phyloP scores from a whole-genome alignment of 2,329 filamentous ascomycete genomes.

The Scortechinia acanthostroma region DNA sequence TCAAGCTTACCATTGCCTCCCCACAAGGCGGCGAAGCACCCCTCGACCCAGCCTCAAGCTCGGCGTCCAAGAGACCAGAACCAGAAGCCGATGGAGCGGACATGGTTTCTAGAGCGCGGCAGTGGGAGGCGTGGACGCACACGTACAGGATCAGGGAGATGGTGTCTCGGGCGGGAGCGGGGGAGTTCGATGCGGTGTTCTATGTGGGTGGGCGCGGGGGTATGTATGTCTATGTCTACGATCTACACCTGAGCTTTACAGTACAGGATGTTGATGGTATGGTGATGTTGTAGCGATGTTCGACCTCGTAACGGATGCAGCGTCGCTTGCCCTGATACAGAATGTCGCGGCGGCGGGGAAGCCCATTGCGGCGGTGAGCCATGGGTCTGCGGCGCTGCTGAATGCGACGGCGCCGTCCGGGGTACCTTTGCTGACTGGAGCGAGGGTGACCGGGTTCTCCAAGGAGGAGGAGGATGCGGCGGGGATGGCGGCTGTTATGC shows the following conservation, averaged over 20 bases:
- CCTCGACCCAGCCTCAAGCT: conserved; percentile 45
- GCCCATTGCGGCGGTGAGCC: conserved; percentile 61
- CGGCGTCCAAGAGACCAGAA: conserved; percentile 33
- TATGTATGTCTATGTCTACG: too few species aligned
- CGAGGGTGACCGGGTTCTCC: conserved; percentile 50
- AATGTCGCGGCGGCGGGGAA: conserved; percentile 57
- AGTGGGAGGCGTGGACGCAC: conserved; percentile 40
- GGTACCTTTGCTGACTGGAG: conserved; percentile 42
- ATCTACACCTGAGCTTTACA: too few species aligned
- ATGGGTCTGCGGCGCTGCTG: conserved; percentile 57
- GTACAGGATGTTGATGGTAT: too few species aligned
- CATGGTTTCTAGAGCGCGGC: conserved; percentile 33
- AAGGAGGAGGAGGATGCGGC: conserved; percentile 42
- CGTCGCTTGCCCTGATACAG: conserved; percentile 49
- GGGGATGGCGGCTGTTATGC: conserved; percentile 34
- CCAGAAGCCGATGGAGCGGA: conserved; percentile 22
- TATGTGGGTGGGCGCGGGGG: conserved; percentile 51
- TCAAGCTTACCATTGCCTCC: conserved; percentile 52
- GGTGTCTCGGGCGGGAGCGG: conserved; percentile 17
- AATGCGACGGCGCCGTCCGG: conserved; percentile 45
- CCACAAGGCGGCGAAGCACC: conserved; percentile 54
- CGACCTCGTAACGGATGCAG: conserved; percentile 49
- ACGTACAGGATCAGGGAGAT: conserved; percentile 39
- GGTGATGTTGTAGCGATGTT: conserved; percentile 57
- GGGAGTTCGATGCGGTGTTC: conserved; percentile 46